Conservation (phyloP, 2,329 filamentous ascomycete species). For the Zymoseptoria tritici region DNA sequence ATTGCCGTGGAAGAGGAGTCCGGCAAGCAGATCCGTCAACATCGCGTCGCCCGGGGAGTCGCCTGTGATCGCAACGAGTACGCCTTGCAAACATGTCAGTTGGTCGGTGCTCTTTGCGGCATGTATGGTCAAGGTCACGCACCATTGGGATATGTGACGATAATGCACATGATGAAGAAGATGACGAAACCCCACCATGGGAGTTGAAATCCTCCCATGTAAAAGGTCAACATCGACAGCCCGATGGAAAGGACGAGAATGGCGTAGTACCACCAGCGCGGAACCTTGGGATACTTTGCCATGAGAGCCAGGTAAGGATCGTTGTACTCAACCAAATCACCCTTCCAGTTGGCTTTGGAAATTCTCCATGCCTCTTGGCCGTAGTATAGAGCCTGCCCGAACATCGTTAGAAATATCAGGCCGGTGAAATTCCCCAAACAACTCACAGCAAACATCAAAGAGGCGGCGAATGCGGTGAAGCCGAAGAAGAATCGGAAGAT, state of each 20-base stretch:
- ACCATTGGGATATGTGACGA: slow-evolving; percentile 28
- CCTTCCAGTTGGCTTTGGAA: slow-evolving; percentile 16
- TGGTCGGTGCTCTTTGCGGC: background rate
- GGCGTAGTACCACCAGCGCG: slow-evolving; percentile 29
- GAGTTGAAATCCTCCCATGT: slow-evolving; percentile 23
- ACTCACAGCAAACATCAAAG: slow-evolving; percentile 23
- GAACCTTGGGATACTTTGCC: slow-evolving; percentile 21
- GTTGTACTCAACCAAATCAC: slow-evolving; percentile 19
- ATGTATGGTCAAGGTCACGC: background rate
- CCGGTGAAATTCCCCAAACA: background rate
- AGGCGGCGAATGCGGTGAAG: slow-evolving; percentile 29
- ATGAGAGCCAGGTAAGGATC: slow-evolving; percentile 30
- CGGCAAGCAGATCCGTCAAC: slow-evolving; percentile 27
- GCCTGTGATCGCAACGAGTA: background rate
- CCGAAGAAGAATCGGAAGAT: slow-evolving; percentile 29
- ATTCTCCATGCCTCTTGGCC: slow-evolving; percentile 15
- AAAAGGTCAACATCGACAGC: slow-evolving; percentile 25
- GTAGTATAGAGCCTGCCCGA: slow-evolving; percentile 18
- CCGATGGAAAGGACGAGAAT: slow-evolving; percentile 22
- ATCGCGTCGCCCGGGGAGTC: slow-evolving; percentile 7
- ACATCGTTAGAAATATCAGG: background rate
- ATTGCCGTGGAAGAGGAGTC: slow-evolving; percentile 26
- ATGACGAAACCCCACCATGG: slow-evolving; percentile 30
- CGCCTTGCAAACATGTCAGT: background rate
- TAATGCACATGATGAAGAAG: slow-evolving; percentile 20